A percentile compares a stretch with the other conserved stretches of the same genome.
Conservation (phyloP, 768 basidiomycete genomes). For the Calocera cornea region DNA sequence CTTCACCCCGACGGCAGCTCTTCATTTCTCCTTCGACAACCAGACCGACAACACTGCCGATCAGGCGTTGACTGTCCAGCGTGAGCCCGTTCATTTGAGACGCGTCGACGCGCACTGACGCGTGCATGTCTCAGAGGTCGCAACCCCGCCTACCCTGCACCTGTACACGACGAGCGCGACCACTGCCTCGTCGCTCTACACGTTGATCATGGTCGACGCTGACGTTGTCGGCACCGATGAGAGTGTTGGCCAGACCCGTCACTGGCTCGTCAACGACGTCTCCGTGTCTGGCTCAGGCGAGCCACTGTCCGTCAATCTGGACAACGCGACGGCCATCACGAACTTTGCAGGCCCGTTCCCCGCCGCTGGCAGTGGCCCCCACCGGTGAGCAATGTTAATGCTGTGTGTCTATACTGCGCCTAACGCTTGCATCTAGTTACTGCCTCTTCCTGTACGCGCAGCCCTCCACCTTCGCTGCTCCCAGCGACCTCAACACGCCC, state of each 20-base stretch:
- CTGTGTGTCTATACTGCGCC: background rate
- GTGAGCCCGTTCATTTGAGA: slow-evolving; percentile 28
- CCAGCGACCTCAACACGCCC: slow-evolving; percentile 39
- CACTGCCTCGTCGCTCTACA: slow-evolving; percentile 37
- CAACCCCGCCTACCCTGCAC: slow-evolving; percentile 39
- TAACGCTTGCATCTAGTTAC: slow-evolving; percentile 35
- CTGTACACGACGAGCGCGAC: slow-evolving; percentile 40
- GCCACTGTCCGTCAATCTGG: background rate
- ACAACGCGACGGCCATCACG: slow-evolving; percentile 39
- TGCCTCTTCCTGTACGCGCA: slow-evolving; percentile 53
- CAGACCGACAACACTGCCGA: slow-evolving; percentile 43
- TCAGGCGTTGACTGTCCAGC: slow-evolving; percentile 40
- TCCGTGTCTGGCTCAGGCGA: slow-evolving; percentile 14
- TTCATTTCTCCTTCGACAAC: slow-evolving; percentile 40
- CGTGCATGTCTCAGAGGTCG: slow-evolving; percentile 36
- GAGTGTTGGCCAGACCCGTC: slow-evolving; percentile 48
- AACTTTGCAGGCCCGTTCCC: slow-evolving; percentile 62
- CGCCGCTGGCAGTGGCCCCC: slow-evolving; percentile 52
- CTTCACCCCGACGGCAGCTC: slow-evolving; percentile 50
- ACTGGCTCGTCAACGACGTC: slow-evolving; percentile 68
- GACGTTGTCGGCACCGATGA: slow-evolving; percentile 49
- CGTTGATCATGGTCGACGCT: slow-evolving; percentile 65
- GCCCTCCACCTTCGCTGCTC: slow-evolving; percentile 47
- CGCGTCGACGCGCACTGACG: background rate
- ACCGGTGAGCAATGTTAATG: slow-evolving; percentile 35